Evolutionary conservation across 495 filamentous ascomycete species (phyloP).

Genomic region (Venustampulla echinocandica): DNA sequence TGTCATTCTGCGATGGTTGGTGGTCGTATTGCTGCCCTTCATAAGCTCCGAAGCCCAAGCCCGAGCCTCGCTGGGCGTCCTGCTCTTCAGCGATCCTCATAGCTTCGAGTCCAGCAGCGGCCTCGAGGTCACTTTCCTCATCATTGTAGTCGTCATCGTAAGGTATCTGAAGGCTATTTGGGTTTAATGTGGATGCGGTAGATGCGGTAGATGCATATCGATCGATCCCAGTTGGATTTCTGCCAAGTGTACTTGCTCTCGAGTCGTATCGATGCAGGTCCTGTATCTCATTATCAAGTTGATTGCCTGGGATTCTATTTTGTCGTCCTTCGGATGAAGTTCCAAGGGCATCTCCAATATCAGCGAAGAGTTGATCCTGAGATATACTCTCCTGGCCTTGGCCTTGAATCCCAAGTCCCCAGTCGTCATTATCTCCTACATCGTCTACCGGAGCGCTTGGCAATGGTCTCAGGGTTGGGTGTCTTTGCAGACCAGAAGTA

Average conservation of each 20-base stretch:
- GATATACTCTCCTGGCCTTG: conserved; percentile 29
- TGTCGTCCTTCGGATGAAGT: neutral
- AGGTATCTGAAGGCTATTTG: conserved; percentile 23
- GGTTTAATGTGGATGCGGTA: conserved; percentile 39
- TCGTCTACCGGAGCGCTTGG: conserved; percentile 40
- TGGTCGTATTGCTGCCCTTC: neutral
- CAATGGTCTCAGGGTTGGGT: conserved; percentile 47
- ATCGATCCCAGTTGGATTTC: conserved; percentile 15
- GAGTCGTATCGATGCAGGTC: conserved; percentile 41
- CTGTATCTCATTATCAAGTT: conserved; percentile 34
- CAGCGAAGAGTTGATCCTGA: conserved; percentile 44
- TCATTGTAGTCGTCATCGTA: conserved; percentile 20
- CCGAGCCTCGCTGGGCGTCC: conserved; percentile 51
- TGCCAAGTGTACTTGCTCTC: conserved; percentile 36
- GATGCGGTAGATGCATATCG: conserved; percentile 42
- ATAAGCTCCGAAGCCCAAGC: conserved; percentile 12
- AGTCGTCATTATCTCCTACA: conserved; percentile 30
- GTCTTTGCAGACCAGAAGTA: conserved; percentile 33
- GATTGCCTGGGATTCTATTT: conserved; percentile 31
- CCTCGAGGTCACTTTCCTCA: conserved; percentile 85
- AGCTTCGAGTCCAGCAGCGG: conserved; percentile 73
- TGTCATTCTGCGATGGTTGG: conserved; percentile 37
- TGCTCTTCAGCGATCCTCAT: conserved; percentile 81
- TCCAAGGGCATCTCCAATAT: conserved; percentile 37
- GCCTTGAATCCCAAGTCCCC: conserved; percentile 29